A percentile compares a stretch with the other conserved stretches of the same genome.
Conservation (phyloP, 225 moss, liverwort and hornwort genomes). For the Antitrichia curtipendula region DNA sequence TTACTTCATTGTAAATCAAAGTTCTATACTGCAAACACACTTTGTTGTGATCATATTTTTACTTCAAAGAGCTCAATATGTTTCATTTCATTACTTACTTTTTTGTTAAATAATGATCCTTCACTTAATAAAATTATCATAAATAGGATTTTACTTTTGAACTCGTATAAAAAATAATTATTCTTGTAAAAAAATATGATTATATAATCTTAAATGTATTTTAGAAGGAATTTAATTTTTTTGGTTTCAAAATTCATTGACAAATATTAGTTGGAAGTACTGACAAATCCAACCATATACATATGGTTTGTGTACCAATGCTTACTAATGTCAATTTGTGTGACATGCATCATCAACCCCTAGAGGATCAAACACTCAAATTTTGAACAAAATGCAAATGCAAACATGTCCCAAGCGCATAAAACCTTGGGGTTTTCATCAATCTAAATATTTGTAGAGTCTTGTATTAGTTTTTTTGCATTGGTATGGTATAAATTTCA, state of each 20-base stretch:
- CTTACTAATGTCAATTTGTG: not conserved
- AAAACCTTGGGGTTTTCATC: not conserved
- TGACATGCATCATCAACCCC: not conserved
- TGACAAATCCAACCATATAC: not conserved
- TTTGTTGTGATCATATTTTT: not conserved
- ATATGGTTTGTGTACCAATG: too few relatives aligned
- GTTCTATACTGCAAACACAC: too few relatives aligned
- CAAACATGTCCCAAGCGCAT: not conserved
- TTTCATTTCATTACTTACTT: not conserved
- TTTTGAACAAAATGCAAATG: too few relatives aligned
- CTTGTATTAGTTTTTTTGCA: not conserved
- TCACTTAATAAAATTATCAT: too few relatives aligned
- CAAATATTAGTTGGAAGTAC: not conserved
- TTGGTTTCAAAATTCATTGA: not conserved
- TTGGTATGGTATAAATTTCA: not conserved
- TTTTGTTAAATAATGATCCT: not conserved
- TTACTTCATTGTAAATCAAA: not conserved
- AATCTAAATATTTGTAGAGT: not conserved
- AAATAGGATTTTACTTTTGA: not conserved
- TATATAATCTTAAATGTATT: not conserved
- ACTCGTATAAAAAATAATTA: not conserved
- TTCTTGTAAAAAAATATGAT: not conserved
- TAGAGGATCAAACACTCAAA: too few relatives aligned
- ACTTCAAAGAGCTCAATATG: not conserved
- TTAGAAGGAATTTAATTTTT: not conserved